Conservation (phyloP, 2,329 filamentous ascomycete species). For the Cladosporium sp. region DNA sequence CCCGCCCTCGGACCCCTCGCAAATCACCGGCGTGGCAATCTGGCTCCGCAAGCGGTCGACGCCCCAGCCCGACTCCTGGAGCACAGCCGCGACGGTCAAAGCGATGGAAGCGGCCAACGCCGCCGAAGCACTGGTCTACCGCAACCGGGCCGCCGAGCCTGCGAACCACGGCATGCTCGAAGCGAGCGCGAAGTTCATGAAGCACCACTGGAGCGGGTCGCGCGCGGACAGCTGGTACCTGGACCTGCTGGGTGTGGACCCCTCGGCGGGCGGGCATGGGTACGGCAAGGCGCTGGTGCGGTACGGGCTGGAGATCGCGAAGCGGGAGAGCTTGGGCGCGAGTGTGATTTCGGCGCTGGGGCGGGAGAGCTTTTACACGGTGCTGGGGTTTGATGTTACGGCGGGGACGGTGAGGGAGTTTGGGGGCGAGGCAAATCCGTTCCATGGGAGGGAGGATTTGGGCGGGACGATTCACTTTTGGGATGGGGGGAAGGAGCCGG, state of each 20-base stretch:
- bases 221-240: constrained; percentile 25
- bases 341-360: constrained; percentile 22
- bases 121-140: constrained; percentile 18
- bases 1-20: constrained; percentile 3
- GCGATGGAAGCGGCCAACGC: constrained; percentile 17
- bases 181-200: constrained; percentile 15
- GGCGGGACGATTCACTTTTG: constrained; percentile 22
- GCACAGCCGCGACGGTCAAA: constrained; percentile 8
- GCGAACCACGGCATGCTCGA: constrained; percentile 13
- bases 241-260: constrained; percentile 20
- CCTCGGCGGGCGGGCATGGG: constrained; percentile 18
- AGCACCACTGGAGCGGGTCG: constrained; percentile 22
- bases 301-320: constrained; percentile 27
- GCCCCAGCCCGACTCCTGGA: constrained; percentile 1
- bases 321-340: constrained; percentile 47
- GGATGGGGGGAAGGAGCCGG: constrained; percentile 19
- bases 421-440: constrained; percentile 17
- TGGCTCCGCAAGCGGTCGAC: constrained; percentile 20
- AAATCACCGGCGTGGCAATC: constrained; percentile 21
- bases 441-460: constrained; percentile 7
- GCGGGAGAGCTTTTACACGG: constrained; percentile 24
- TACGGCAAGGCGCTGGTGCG: constrained; percentile 22
- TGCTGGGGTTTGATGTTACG: constrained; percentile 20
- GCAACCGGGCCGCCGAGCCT: constrained; percentile 22
- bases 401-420: constrained; percentile 19